A percentile compares a stretch with the other conserved stretches of the same genome.
These are phyloP conservation scores for Apiospora aurea DNA, from an alignment of 2,329 filamentous ascomycete genomes.

Conservation along the genomic window DNA sequence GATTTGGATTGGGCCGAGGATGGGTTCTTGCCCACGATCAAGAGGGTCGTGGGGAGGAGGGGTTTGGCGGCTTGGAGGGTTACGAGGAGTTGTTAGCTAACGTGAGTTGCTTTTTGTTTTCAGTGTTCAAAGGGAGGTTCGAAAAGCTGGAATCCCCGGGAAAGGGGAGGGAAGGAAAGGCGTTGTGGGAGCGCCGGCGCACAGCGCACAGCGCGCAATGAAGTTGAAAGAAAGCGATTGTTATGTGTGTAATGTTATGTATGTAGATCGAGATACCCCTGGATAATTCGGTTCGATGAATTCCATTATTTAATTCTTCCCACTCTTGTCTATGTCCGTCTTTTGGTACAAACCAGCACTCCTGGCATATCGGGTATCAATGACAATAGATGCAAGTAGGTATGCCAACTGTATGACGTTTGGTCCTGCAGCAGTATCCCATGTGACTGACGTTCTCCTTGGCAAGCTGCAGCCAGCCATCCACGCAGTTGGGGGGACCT, in stretches of 20 bases:
- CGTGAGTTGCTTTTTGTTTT: background rate
- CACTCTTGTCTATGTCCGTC: background rate
- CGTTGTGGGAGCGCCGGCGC: background rate
- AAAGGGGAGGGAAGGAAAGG: background rate
- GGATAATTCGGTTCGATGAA: conserved; percentile 15
- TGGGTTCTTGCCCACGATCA: conserved; percentile 75
- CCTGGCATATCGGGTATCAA: background rate
- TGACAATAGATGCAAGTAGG: background rate
- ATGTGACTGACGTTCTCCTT: background rate
- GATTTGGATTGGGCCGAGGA: conserved; percentile 82
- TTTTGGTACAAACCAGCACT: background rate
- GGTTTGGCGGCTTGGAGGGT: conserved; percentile 70
- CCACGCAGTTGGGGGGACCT: no score
- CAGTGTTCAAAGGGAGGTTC: conserved; percentile 23
- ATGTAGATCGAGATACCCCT: conserved; percentile 18
- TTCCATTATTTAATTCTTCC: conserved; percentile 5
- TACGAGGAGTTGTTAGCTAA: conserved; percentile 62
- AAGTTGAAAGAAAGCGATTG: background rate
- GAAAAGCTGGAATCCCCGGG: no score
- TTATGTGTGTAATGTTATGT: conserved; percentile 2
- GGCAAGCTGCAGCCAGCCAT: conserved; percentile 9
- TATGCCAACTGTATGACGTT: background rate
- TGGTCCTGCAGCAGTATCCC: background rate
- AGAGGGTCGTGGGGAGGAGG: conserved; percentile 69
- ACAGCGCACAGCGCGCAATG: background rate